Evolutionary conservation across 192 early-diverging fungal genomes (phyloP).

Genomic region (Backusella tuberculispora): DNA sequence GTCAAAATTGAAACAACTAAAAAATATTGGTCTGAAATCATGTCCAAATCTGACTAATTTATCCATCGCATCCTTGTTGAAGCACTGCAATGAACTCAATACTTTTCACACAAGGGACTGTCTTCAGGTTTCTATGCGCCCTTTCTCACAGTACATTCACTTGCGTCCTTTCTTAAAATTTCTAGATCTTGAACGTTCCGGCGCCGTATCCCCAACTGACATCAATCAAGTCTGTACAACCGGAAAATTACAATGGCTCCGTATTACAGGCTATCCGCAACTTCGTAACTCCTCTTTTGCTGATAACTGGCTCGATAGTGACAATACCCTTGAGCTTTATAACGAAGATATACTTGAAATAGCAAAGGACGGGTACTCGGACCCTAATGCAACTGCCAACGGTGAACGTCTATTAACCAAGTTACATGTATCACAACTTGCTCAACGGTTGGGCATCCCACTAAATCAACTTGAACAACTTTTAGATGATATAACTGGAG

Average conservation of each 20-base stretch:
- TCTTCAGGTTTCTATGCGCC: neutral
- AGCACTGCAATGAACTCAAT: neutral
- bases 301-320: neutral
- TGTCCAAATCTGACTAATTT: neutral
- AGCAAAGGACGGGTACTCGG: neutral
- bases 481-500: neutral
- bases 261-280: neutral
- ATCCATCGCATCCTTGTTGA: neutral
- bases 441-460: neutral
- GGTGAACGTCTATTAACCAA: neutral
- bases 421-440: neutral
- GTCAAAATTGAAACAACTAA: neutral
- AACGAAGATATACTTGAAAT: neutral
- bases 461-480: neutral
- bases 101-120: neutral
- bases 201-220: neutral
- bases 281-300: neutral
- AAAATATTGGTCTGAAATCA: neutral
- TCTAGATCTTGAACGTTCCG: neutral
- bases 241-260: neutral
- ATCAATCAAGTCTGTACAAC: neutral
- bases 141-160: neutral
- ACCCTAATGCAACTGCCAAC: neutral
- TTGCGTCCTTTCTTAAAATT: neutral
- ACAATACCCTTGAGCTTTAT: neutral